A percentile compares a stretch with the other conserved stretches of the same genome.
Conservation (phyloP, 2,329 filamentous ascomycete genomes). For the Rhinocladiella similis region DNA sequence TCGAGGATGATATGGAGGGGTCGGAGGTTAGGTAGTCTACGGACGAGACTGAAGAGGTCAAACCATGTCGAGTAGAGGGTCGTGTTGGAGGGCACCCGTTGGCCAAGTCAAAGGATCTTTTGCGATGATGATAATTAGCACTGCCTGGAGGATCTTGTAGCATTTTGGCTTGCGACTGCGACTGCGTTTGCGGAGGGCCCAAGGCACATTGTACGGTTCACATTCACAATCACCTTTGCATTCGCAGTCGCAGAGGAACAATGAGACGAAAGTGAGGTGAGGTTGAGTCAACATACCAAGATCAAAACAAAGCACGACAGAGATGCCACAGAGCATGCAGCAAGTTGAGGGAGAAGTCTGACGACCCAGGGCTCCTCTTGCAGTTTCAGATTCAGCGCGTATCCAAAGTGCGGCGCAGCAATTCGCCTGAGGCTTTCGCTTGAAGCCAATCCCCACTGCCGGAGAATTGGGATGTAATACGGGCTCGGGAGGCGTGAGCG, state of each 20-base stretch:
- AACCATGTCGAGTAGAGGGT: slow-evolving; percentile 16
- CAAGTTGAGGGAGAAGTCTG: slow-evolving; percentile 20
- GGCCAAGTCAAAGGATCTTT: slow-evolving; percentile 28
- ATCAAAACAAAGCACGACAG: slow-evolving; percentile 23
- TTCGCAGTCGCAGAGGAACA: background rate
- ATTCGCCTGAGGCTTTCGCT: slow-evolving; percentile 13
- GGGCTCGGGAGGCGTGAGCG: slow-evolving; percentile 12
- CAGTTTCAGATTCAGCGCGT: slow-evolving; percentile 28
- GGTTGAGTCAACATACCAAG: slow-evolving; percentile 15
- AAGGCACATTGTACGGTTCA: slow-evolving; percentile 10
- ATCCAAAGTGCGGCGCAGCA: slow-evolving; percentile 26
- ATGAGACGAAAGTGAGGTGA: slow-evolving; percentile 2
- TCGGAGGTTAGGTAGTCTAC: slow-evolving; percentile 14
- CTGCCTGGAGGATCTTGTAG: slow-evolving; percentile 11
- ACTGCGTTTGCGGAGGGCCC: background rate
- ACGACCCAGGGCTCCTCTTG: slow-evolving; percentile 10
- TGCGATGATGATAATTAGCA: slow-evolving; percentile 29
- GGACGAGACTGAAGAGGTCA: slow-evolving; percentile 9
- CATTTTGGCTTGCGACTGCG: slow-evolving; percentile 14
- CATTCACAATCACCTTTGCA: background rate
- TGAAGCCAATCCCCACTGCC: slow-evolving; percentile 13
- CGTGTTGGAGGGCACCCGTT: slow-evolving; percentile 16
- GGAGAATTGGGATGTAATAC: slow-evolving; percentile 12
- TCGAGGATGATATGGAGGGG: slow-evolving; percentile 8
- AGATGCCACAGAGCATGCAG: slow-evolving; percentile 16